Conservation (phyloP, 768 basidiomycete genomes). For the Ramaria sp. region DNA sequence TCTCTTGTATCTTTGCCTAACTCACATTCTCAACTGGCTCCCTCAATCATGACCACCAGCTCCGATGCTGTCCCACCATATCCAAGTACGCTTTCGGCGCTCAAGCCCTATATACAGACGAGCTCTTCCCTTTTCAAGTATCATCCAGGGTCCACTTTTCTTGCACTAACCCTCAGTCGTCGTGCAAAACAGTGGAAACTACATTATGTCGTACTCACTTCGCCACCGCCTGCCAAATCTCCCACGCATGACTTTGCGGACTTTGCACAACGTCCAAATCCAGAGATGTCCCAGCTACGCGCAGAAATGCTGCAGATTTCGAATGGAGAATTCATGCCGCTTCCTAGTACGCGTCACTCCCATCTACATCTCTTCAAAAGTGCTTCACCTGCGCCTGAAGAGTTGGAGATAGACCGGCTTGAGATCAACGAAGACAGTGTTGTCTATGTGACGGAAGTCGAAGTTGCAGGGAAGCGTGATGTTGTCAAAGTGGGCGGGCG, state of each 20-base stretch:
- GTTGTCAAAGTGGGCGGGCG: constrained; percentile 63
- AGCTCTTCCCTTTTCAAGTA: constrained; percentile 54
- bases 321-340: not conserved
- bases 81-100: constrained; percentile 44
- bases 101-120: constrained; percentile 42
- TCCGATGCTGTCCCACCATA: constrained; percentile 39
- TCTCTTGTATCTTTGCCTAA: constrained; percentile 9
- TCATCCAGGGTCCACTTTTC: constrained; percentile 39
- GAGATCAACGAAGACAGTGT: constrained; percentile 70
- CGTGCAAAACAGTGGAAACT: constrained; percentile 56
- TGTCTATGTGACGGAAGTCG: constrained; percentile 58
- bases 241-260: not conserved
- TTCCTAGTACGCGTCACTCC: constrained; percentile 14
- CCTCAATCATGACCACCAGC: constrained; percentile 5
- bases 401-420: constrained; percentile 49
- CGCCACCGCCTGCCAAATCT: constrained; percentile 11
- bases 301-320: not conserved
- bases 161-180: constrained; percentile 18
- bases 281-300: constrained; percentile 42
- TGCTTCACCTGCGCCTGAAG: constrained; percentile 44
- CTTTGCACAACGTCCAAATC: constrained; percentile 26
- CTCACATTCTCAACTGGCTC: constrained; percentile 10
- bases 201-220: constrained; percentile 47
- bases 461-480: constrained; percentile 32
- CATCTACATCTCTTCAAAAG: constrained; percentile 72